Base-by-base conservation (phyloP, 1,284 basidiomycete species). In the Leucoagaricus sp. region DNA sequence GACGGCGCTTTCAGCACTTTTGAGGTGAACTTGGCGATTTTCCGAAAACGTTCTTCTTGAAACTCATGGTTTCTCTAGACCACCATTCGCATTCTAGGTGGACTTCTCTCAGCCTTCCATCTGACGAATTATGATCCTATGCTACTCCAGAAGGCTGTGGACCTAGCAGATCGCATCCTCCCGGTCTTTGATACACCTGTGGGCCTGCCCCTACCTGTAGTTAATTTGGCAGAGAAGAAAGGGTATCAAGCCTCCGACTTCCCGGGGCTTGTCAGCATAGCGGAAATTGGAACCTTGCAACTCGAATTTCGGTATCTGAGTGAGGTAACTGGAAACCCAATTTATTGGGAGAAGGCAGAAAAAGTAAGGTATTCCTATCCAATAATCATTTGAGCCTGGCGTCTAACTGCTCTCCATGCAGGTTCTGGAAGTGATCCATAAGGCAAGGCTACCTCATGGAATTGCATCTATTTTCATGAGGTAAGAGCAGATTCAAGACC, bases 281-380 rank as follows among this genome's bases (percentile, higher is more conserved):
- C 96, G 0, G 94, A 96, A 70, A 88, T 86, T 7, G 81, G 89
- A 1, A 94, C 91, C 0, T 72, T 94, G 25, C 93, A 96, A 70
- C 82, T 97, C 23, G 95, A 96, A 72, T 87, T 98, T 71, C 88
- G 90, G 64, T 96, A 97, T 67, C 79, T 98, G n/a, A 86, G 86
- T 40, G 74, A 89, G 60, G 70, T 96, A 49, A 94, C 91, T 0
- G 88, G 84, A 4, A 84, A 96, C 54, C 79, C 82, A 9, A 73
- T 75, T 2, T 98, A 93, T 68, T 97, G 94, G 94, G 76, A 82
- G 49, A 86, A 86, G 55, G 93, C 81, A 0, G 94, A 96, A 69
- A 81, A 79, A 64, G 91, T 89, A 29, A 49, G 61, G 48, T n/a
- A 1, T 25, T 8, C 25, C 21, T 21, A 47, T 33, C 10, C 7